These are phyloP conservation scores for Globisporangium spinosum DNA, from an alignment of 352 stramenopile species.

Conservation along the genomic window DNA sequence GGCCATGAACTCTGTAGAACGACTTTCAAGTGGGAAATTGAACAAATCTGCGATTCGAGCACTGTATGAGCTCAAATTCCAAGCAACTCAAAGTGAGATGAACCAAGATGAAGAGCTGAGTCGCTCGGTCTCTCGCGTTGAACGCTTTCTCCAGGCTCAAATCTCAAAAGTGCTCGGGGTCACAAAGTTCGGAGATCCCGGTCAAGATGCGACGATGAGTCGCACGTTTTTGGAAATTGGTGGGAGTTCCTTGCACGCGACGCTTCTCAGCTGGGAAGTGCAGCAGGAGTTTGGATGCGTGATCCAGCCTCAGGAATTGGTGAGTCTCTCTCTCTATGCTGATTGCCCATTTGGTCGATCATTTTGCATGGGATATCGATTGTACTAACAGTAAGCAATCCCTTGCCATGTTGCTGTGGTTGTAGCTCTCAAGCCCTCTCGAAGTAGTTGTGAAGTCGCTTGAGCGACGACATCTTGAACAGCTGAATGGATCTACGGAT, in stretches of 20 bases:
- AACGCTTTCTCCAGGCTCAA: slow-evolving; percentile 3
- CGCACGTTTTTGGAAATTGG: slow-evolving; percentile 42
- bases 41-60: slow-evolving; percentile 22
- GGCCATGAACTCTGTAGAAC: slow-evolving; percentile 16
- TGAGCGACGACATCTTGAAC: too few species aligned
- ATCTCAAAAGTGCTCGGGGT: slow-evolving; percentile 1
- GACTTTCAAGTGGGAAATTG: slow-evolving; percentile 43
- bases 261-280: slow-evolving; percentile 44
- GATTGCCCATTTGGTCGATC: background rate
- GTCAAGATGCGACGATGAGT: background rate
- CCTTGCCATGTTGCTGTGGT: too few species aligned
- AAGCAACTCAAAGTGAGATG: background rate
- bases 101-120: background rate
- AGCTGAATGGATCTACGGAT: too few species aligned
- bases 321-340: slow-evolving; percentile 10
- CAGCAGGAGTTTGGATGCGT: slow-evolving; percentile 18
- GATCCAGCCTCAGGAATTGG: slow-evolving; percentile 22
- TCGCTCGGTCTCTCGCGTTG: background rate
- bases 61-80: slow-evolving; percentile 10
- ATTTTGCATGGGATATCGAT: too few species aligned
- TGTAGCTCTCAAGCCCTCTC: too few species aligned
- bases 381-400: too few species aligned
- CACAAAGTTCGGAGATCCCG: background rate
- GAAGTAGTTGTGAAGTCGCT: too few species aligned
- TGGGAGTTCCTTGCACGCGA: slow-evolving; percentile 50